Evolutionary conservation across 2,329 filamentous ascomycete genomes (phyloP), one percentile per base, ranked within the genome.

Genomic region (Diaporthe nobilis): DNA sequence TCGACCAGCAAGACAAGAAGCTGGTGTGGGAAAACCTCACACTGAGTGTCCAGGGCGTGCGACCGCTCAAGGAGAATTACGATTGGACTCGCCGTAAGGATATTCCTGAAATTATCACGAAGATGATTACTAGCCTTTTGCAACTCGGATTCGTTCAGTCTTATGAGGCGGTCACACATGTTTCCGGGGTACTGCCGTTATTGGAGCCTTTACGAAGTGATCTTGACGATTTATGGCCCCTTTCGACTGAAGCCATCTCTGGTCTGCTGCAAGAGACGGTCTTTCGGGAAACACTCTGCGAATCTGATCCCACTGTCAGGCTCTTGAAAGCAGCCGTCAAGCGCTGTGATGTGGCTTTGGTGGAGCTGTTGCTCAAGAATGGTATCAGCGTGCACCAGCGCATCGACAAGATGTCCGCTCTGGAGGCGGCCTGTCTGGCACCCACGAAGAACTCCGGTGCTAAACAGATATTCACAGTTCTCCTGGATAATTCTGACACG

Each of bases 381-480:
- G 65, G 65, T 42, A n/a, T 55, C 12, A 70, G 49, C 13, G 49
- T 55, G 22, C 65, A 70, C 13, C 65, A 70, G 20, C 65, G 65
- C 22, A 42, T 28, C 9, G 7, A 25, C 34, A 8, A 42, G 2
- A 39, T 12, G 13, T 70, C 28, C 28, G 28, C 28, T 28, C 28
- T 28, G 28, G 28, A 28, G 28, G 28, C 28, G 28, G 28, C 28
- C 28, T 28, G 28, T 28, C 28, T 28, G 28, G 28, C 28, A 28
- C 28, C 28, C 28, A 28, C 49, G 1, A 9, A 10, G 13, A 20
- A 9, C 10, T 1, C 15, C 13, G 31, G 10, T 4, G 4, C 13
- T 15, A 6, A 31, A 39, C 6, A 25, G 20, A 44, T 57, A 20
- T 71, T 57, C n/a, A 13, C 7, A 0, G 7, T 39, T 20, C 49